A percentile compares a stretch with the other conserved stretches of the same genome.
phyloP scores from a whole-genome alignment of 768 basidiomycete genomes.

The Rhizopogon sp. region DNA sequence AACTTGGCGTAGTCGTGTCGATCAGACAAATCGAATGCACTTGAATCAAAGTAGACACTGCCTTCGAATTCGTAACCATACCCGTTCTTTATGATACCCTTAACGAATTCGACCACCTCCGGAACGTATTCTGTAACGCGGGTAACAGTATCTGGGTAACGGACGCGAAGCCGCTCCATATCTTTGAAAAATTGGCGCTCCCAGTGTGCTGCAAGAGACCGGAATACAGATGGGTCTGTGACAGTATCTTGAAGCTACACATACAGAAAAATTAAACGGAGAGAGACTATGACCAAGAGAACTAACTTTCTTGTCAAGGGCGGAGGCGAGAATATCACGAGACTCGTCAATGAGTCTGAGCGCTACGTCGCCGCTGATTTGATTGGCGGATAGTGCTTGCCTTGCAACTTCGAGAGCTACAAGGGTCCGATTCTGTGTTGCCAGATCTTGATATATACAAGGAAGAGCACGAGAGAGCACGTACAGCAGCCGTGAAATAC shows the following conservation, averaged over 20 bases:
- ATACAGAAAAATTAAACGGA: not conserved
- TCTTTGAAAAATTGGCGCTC: conserved; percentile 87
- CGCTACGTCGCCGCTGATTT: conserved; percentile 39
- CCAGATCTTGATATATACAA: conserved; percentile 11
- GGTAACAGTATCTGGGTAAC: conserved; percentile 85
- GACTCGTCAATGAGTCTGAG: conserved; percentile 65
- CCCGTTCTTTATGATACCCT: conserved; percentile 80
- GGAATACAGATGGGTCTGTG: conserved; percentile 82
- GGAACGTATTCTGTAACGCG: conserved; percentile 97
- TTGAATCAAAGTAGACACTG: conserved; percentile 90
- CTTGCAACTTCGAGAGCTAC: conserved; percentile 52
- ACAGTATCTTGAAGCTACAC: conserved; percentile 71
- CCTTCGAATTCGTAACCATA: conserved; percentile 70
- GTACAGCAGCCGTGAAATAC: conserved; percentile 76
- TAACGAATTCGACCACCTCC: conserved; percentile 87
- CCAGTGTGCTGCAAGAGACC: conserved; percentile 81
- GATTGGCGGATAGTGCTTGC: conserved; percentile 34
- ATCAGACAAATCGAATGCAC: conserved; percentile 69
- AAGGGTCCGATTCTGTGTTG: conserved; percentile 40
- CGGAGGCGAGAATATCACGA: conserved; percentile 68
- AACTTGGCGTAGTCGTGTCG: conserved; percentile 89
- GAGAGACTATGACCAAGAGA: conserved; percentile 1
- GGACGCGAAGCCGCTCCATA: conserved; percentile 84
- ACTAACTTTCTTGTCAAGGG: conserved; percentile 70
- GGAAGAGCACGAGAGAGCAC: conserved; percentile 21